These are phyloP conservation scores for Amaranthus tricolor DNA, from an alignment of 179 eudicot species.

Conservation along the genomic window DNA sequence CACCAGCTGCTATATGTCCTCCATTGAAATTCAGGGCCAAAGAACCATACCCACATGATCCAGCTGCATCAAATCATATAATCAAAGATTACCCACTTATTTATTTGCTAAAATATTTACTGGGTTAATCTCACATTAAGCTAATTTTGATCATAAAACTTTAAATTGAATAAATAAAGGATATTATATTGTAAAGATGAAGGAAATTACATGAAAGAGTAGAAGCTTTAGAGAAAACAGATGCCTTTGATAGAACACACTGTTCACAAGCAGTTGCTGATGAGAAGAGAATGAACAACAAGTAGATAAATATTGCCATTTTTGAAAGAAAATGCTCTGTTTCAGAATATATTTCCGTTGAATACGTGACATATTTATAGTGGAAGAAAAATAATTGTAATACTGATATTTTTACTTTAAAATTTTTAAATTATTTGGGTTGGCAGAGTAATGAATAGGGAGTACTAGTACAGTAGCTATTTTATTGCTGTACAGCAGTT, in stretches of 20 bases:
- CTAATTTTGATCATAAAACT: not conserved
- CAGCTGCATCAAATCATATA: slow-evolving; percentile 49
- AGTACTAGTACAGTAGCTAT: not conserved
- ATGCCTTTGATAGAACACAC: slow-evolving; percentile 59
- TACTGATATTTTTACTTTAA: not conserved
- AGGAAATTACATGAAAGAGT: slow-evolving; percentile 53
- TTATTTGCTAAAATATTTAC: slow-evolving; percentile 16
- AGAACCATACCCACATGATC: slow-evolving; percentile 92
- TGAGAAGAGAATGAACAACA: slow-evolving; percentile 18
- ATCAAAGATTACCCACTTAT: slow-evolving; percentile 25
- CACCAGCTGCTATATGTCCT: slow-evolving; percentile 70
- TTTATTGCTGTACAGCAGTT: slow-evolving; percentile 7
- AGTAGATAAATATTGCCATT: slow-evolving; percentile 16
- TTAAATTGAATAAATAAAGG: not conserved
- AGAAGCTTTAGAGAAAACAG: slow-evolving; percentile 41
- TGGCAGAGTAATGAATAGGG: not conserved
- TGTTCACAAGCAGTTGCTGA: slow-evolving; percentile 52
- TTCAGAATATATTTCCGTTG: no score
- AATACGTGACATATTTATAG: slow-evolving; percentile 3
- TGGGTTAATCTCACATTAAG: slow-evolving; percentile 26
- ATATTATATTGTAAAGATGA: not conserved
- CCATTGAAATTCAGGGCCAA: slow-evolving; percentile 51
- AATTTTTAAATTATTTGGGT: not conserved
- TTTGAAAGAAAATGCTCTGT: not conserved
- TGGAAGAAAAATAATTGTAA: not conserved